phyloP scores from a whole-genome alignment of 352 stramenopile species.

The Globisporangium emineosum region DNA sequence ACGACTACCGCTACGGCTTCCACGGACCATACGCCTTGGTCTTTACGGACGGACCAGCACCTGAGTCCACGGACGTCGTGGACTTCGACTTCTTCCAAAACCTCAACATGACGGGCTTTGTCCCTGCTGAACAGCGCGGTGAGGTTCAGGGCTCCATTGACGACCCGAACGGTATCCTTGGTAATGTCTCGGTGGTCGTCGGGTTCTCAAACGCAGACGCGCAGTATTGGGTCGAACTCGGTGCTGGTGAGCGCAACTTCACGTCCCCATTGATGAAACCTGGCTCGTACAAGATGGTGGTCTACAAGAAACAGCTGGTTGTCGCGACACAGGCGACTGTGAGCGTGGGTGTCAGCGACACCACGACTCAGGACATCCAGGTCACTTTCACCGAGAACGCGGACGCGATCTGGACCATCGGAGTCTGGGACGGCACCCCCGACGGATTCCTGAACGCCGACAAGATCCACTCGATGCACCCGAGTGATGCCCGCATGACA shows the following conservation, averaged over 20 bases:
- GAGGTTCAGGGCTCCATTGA: constrained; percentile 32
- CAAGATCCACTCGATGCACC: constrained; percentile 57
- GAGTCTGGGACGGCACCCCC: constrained; percentile 47
- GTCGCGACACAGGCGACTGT: constrained; percentile 29
- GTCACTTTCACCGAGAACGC: constrained; percentile 26
- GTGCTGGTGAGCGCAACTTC: constrained; percentile 19
- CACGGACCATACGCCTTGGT: constrained; percentile 46
- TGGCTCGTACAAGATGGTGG: constrained; percentile 46
- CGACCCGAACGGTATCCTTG: constrained; percentile 26
- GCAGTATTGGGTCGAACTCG: constrained; percentile 40
- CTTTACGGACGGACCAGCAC: constrained; percentile 33
- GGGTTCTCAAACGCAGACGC: constrained; percentile 33
- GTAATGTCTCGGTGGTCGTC: constrained; percentile 27
- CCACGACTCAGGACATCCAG: constrained; percentile 16
- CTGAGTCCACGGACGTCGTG: constrained; percentile 17
- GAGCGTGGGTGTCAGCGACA: constrained; percentile 21
- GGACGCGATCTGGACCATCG: constrained; percentile 43
- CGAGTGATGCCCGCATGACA: constrained; percentile 40
- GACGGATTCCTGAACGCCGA: constrained; percentile 47
- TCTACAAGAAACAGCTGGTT: constrained; percentile 54
- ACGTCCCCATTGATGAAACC: constrained; percentile 44
- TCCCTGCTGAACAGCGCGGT: constrained; percentile 28
- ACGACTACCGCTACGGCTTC: constrained; percentile 54
- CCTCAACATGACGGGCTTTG: constrained; percentile 32
- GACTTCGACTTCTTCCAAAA: constrained; percentile 49